phyloP scores from a whole-genome alignment of 164 flowering plant species.

The Magnolia changhungtana region DNA sequence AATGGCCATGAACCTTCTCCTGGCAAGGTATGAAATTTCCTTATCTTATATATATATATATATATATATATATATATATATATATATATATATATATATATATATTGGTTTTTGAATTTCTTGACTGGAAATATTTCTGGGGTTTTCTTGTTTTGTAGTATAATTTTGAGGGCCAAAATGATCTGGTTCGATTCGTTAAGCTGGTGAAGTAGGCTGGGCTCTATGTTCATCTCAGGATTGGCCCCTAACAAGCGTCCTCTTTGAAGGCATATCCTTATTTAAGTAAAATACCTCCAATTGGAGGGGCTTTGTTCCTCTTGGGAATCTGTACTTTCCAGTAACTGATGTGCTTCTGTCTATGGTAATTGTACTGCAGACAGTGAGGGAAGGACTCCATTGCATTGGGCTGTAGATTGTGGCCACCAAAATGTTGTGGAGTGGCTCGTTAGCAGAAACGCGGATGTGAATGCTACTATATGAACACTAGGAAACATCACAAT shows the following conservation, averaged over 20 bases:
- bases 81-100: no score
- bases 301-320: no score
- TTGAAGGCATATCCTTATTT: no score
- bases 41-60: no score
- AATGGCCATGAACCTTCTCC: slow-evolving; percentile 91
- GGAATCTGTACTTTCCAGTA: no score
- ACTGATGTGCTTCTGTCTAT: neutral
- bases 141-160: slow-evolving; percentile 40
- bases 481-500: no score
- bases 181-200: slow-evolving; percentile 81
- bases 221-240: slow-evolving; percentile 86
- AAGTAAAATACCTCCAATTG: no score
- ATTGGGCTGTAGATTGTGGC: slow-evolving; percentile 98
- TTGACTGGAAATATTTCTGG: slow-evolving; percentile 7
- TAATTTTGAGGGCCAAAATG: slow-evolving; percentile 83
- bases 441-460: slow-evolving; percentile 63
- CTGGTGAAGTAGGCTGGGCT: slow-evolving; percentile 82
- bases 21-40: slow-evolving; percentile 52
- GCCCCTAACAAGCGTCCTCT: slow-evolving; percentile 40
- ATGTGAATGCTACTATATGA: slow-evolving; percentile 75
- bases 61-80: no score
- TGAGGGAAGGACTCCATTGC: slow-evolving; percentile 89
- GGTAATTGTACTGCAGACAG: slow-evolving; percentile 71
- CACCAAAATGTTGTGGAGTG: slow-evolving; percentile 49
- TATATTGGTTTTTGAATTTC: neutral